phyloP scores from a whole-genome alignment of 106 monocot species.

The Iris macrosiphon region DNA sequence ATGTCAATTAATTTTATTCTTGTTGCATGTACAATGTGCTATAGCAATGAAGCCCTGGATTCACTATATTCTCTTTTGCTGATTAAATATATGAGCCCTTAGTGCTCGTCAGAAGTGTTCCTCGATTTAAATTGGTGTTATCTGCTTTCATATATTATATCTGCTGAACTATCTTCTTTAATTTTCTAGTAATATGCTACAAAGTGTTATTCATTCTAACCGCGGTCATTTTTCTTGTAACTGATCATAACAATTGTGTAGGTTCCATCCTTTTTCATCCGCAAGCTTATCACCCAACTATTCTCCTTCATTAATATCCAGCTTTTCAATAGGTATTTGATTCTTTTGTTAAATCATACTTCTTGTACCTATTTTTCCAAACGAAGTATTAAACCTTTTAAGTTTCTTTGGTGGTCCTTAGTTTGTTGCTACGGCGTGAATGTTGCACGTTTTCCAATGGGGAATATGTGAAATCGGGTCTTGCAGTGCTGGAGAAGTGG shows the following conservation, averaged over 20 bases:
- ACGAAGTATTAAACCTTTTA: background rate
- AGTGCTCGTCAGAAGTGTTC: too few relatives aligned
- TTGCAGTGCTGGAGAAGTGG: constrained; percentile 89
- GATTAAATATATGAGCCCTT: too few relatives aligned
- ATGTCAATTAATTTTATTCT: too few relatives aligned
- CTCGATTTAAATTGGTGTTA: too few relatives aligned
- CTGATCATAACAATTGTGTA: constrained; percentile 8
- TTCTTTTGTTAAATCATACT: too few relatives aligned
- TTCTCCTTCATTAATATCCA: constrained; percentile 96
- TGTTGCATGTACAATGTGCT: too few relatives aligned
- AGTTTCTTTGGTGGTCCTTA: constrained; percentile 10
- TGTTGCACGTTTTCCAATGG: constrained; percentile 99
- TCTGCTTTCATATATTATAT: too few relatives aligned
- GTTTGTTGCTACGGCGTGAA: constrained; percentile 85
- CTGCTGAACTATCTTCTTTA: too few relatives aligned
- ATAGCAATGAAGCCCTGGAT: too few relatives aligned
- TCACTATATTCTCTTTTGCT: too few relatives aligned
- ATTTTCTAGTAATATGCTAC: background rate
- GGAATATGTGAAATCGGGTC: constrained; percentile 93
- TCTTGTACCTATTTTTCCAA: too few relatives aligned
- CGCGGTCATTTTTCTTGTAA: background rate
- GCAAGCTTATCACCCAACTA: constrained; percentile 90
- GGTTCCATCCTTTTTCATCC: constrained; percentile 97
- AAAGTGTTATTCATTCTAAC: too few relatives aligned
- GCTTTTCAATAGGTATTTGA: constrained; percentile 81